Evolutionary conservation across 116 monocot genomes (phyloP).

Genomic region (Iris pallida): DNA sequence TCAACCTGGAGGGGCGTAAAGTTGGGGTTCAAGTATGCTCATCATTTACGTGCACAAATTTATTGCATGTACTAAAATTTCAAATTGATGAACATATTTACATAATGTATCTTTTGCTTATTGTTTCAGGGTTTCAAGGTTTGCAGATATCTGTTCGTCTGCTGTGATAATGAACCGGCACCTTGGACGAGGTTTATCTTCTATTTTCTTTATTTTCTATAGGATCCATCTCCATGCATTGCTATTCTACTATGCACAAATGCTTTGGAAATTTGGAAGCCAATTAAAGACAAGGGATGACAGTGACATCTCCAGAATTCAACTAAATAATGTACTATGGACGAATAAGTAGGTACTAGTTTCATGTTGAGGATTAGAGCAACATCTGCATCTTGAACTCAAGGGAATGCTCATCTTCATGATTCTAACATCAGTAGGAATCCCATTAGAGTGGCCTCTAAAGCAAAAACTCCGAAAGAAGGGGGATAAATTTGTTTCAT

Average conservation of each 20-base stretch:
- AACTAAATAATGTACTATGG: too few species aligned
- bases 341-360: too few species aligned
- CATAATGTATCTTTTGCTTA: background rate
- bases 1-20: too few species aligned
- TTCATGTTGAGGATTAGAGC: too few species aligned
- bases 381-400: too few species aligned
- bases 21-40: slow-evolving; percentile 50
- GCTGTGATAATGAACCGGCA: slow-evolving; percentile 48
- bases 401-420: too few species aligned
- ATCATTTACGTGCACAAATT: background rate
- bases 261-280: background rate
- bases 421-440: too few species aligned
- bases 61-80: background rate
- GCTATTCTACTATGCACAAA: background rate
- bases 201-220: slow-evolving; percentile 1
- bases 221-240: background rate
- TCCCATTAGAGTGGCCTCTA: too few species aligned
- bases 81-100: background rate
- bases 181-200: slow-evolving; percentile 44
- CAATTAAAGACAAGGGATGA: too few species aligned
- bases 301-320: too few species aligned
- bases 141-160: slow-evolving; percentile 46
- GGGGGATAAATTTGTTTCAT: too few species aligned
- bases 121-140: slow-evolving; percentile 37
- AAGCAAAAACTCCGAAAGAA: too few species aligned